phyloP scores from a whole-genome alignment of 192 early-diverging fungal genomes.

The Entomortierella beljakovae region DNA sequence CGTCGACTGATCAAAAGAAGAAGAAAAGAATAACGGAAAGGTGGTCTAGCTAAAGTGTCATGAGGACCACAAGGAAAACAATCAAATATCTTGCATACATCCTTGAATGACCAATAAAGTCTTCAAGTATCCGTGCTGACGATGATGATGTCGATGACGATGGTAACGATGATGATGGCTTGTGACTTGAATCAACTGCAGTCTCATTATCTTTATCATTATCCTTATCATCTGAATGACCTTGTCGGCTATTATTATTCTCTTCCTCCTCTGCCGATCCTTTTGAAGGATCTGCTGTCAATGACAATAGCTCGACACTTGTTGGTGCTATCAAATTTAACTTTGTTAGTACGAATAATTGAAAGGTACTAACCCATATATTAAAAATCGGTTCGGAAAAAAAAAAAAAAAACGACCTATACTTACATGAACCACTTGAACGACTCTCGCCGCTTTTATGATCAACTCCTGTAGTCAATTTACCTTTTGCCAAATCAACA shows the following conservation, averaged over 20 bases:
- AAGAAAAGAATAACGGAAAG: no score
- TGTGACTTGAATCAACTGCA: not conserved
- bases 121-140: not conserved
- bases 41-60: no score
- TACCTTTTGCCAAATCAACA: constrained; percentile 39
- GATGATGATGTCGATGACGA: not conserved
- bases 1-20: no score
- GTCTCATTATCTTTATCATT: not conserved
- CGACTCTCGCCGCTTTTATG: constrained; percentile 52
- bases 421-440: constrained; percentile 25
- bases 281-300: constrained; percentile 2
- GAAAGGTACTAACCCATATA: not conserved
- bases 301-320: constrained; percentile 36
- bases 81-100: not conserved
- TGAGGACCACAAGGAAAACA: constrained; percentile 4
- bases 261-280: no score
- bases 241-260: not conserved
- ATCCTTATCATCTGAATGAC: not conserved
- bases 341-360: no score
- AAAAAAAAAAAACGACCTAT: constrained; percentile 4
- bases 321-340: constrained; percentile 8
- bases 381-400: not conserved
- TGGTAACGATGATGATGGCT: not conserved
- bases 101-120: not conserved
- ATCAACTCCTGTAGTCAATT: constrained; percentile 48